Evolutionary conservation across 2,329 filamentous ascomycete species (phyloP).

Genomic region (Tolypocladium amazonense): DNA sequence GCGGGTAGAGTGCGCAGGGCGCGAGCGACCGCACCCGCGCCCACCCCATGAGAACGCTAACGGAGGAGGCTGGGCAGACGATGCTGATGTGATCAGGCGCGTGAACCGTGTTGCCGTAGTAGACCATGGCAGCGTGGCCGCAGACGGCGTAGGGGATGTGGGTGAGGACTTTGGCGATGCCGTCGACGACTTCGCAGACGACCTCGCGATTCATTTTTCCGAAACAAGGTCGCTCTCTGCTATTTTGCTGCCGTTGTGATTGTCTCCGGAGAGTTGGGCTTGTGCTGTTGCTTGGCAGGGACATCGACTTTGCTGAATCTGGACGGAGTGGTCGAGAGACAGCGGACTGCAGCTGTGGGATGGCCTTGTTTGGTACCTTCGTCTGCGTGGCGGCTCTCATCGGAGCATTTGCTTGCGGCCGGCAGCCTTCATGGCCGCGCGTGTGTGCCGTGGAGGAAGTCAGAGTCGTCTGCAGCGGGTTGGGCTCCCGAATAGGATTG

Average conservation of each 20-base stretch:
- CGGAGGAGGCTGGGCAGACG: slow-evolving; percentile 25
- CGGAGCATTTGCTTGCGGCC: neutral
- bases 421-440: neutral
- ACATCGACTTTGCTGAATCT: neutral
- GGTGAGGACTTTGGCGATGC: slow-evolving; percentile 26
- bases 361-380: neutral
- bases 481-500: neutral
- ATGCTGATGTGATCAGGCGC: slow-evolving; percentile 25
- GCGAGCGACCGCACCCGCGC: slow-evolving; percentile 22
- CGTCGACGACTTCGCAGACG: slow-evolving; percentile 26
- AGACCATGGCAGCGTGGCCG: slow-evolving; percentile 32
- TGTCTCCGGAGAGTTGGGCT: neutral
- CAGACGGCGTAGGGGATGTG: slow-evolving; percentile 36
- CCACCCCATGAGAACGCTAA: slow-evolving; percentile 29
- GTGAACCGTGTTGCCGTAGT: slow-evolving; percentile 27
- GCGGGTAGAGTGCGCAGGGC: slow-evolving; percentile 10
- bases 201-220: slow-evolving; percentile 14
- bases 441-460: neutral
- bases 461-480: neutral
- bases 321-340: neutral
- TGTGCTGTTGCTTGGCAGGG: neutral
- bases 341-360: neutral
- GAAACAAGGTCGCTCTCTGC: neutral
- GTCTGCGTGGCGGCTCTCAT: neutral
- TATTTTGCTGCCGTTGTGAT: neutral